Evolutionary conservation across 2,329 filamentous ascomycete species (phyloP).

Genomic region (Didymella segeticola): DNA sequence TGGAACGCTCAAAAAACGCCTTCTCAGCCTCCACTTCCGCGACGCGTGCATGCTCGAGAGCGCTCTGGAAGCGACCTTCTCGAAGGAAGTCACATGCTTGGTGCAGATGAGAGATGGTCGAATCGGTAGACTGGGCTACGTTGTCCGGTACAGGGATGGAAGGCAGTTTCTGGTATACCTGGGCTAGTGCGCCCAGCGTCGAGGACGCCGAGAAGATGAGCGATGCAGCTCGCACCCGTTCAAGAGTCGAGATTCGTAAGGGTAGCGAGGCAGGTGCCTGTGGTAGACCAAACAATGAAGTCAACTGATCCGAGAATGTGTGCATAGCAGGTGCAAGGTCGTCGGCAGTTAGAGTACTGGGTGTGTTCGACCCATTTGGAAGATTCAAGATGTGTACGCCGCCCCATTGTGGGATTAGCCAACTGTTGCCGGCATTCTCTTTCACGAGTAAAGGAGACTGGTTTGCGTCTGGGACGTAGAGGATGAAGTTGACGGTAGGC

Average conservation of each 20-base stretch:
- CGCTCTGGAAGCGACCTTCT: conserved; percentile 66
- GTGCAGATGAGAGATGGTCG: conserved; percentile 78
- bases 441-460: conserved; percentile 67
- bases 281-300: conserved; percentile 86
- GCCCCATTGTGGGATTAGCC: conserved; percentile 97
- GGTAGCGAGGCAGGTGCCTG: conserved; percentile 79
- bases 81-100: conserved; percentile 75
- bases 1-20: conserved; percentile 97
- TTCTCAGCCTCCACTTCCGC: conserved; percentile 90
- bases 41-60: conserved; percentile 79
- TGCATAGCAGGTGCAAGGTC: conserved; percentile 81
- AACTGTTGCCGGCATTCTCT: conserved; percentile 72
- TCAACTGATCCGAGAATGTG: conserved; percentile 87
- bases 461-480: conserved; percentile 80
- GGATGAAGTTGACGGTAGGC: conserved; percentile 93
- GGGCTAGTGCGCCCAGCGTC: conserved; percentile 89
- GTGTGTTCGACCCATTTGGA: conserved; percentile 44
- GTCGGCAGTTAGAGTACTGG: conserved; percentile 64
- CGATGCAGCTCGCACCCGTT: conserved; percentile 83
- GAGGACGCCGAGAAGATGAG: conserved; percentile 89
- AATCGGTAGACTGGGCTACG: conserved; percentile 84
- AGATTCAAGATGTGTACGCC: conserved; percentile 73
- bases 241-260: conserved; percentile 81
- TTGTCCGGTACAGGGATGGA: conserved; percentile 89
- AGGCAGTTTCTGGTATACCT: conserved; percentile 78